These are phyloP conservation scores for Oryza coarctata DNA, from an alignment of 176 grass and related monocot species.

Conservation along the genomic window DNA sequence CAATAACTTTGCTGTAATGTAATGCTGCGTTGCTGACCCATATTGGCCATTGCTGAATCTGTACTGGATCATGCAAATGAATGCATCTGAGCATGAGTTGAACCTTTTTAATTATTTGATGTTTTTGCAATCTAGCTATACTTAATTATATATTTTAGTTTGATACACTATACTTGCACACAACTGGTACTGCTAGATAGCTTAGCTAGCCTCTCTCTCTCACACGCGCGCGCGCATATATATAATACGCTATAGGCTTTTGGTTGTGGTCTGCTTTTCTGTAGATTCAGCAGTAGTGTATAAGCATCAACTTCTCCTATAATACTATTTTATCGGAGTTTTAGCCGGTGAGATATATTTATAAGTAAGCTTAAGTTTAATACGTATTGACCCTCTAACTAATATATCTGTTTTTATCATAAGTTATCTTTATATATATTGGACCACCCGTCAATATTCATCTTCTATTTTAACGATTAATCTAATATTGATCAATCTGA, in stretches of 20 bases:
- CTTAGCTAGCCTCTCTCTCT: neutral
- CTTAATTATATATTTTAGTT: neutral
- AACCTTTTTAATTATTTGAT: neutral
- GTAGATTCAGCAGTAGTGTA: constrained; percentile 20
- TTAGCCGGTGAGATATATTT: too few species aligned
- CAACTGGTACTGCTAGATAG: neutral
- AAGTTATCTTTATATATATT: too few species aligned
- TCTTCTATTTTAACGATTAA: too few species aligned
- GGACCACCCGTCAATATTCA: too few species aligned
- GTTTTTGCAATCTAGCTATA: neutral
- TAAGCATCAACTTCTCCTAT: constrained; percentile 29
- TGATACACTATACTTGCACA: constrained; percentile 28
- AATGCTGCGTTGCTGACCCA: neutral
- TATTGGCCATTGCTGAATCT: neutral
- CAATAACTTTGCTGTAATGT: neutral
- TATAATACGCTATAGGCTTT: constrained; percentile 13
- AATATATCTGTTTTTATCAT: too few species aligned
- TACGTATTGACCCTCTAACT: too few species aligned
- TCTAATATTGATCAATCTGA: too few species aligned
- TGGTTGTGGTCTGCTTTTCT: constrained; percentile 4
- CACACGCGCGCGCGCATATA: too few species aligned
- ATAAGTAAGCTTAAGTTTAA: too few species aligned
- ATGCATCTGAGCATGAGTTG: neutral
- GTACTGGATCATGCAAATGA: neutral
- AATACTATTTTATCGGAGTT: too few species aligned